A percentile compares a stretch with the other conserved stretches of the same genome.
These are phyloP conservation scores for Capsaspora owczarzaki DNA, from an alignment of 78 protist genomes.

Conservation along the genomic window DNA sequence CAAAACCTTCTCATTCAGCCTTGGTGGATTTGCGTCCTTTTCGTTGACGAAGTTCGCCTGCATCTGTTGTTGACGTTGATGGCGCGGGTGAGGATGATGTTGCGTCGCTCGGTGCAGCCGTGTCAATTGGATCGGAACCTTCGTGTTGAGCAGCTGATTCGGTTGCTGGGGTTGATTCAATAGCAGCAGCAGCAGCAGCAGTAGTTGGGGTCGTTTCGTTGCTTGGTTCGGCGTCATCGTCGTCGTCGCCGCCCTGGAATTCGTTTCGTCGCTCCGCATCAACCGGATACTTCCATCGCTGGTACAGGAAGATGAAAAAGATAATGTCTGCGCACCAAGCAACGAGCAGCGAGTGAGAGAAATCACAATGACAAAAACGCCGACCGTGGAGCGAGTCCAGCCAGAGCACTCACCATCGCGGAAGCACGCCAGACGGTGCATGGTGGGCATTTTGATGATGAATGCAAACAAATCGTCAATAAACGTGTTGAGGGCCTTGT, in stretches of 20 bases:
- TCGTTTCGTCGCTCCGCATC: constrained; percentile 48
- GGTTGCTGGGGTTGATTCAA: no score
- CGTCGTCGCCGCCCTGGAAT: background rate
- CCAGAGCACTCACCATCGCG: constrained; percentile 66
- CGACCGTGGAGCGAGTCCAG: background rate
- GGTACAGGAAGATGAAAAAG: constrained; percentile 78
- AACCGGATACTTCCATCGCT: constrained; percentile 87
- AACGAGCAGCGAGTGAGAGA: background rate
- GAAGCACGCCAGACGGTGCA: constrained; percentile 89
- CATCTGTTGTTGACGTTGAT: no score
- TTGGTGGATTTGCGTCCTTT: no score
- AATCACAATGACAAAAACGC: background rate
- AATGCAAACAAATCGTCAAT: constrained; percentile 95
- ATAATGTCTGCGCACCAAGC: constrained; percentile 51
- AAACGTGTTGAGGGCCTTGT: constrained; percentile 91
- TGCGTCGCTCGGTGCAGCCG: no score
- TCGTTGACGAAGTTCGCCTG: no score
- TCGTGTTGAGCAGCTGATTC: no score
- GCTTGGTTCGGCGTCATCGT: background rate
- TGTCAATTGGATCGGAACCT: no score
- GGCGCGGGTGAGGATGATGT: no score
- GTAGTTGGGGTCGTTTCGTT: no score
- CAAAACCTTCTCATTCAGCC: no score
- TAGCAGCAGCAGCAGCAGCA: no score
- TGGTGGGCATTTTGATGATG: constrained; percentile 87